phyloP scores from a whole-genome alignment of 768 basidiomycete genomes.

The Pleurotus sapidus region DNA sequence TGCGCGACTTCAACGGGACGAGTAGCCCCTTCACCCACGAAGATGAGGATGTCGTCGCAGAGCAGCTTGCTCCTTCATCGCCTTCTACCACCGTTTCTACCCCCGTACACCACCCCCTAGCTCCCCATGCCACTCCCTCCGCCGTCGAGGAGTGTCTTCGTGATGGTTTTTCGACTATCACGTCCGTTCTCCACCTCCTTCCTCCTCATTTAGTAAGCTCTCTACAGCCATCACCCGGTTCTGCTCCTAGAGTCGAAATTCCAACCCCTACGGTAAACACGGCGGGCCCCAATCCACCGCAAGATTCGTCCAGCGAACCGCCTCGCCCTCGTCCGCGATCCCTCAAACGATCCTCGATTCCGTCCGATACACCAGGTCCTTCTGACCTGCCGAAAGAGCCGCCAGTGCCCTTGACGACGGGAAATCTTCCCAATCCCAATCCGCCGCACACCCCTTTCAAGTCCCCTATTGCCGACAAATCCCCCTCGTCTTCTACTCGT shows the following conservation, averaged over 20 bases:
- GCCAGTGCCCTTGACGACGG: not conserved
- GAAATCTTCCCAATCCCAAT: not conserved
- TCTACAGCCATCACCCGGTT: too few species aligned
- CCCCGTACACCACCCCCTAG: too few species aligned
- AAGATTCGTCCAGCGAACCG: not conserved
- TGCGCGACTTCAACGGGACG: too few species aligned
- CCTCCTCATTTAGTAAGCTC: not conserved
- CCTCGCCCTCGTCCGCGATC: not conserved
- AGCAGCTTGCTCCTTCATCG: too few species aligned
- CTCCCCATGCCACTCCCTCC: not conserved
- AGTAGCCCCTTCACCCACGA: too few species aligned
- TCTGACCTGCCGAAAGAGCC: too few species aligned
- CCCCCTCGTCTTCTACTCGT: not conserved
- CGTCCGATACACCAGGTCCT: too few species aligned
- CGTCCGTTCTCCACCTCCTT: not conserved
- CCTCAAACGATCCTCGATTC: not conserved
- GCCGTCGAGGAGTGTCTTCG: not conserved
- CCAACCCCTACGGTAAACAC: not conserved
- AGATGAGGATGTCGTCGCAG: too few species aligned
- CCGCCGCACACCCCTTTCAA: not conserved
- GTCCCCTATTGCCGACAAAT: not conserved
- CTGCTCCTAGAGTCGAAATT: too few species aligned
- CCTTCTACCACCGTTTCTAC: too few species aligned
- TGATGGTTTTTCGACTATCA: not conserved
- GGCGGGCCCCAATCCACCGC: not conserved